These are phyloP conservation scores for Talaromyces trachyspermus DNA, from an alignment of 495 filamentous ascomycete species.

Conservation along the genomic window DNA sequence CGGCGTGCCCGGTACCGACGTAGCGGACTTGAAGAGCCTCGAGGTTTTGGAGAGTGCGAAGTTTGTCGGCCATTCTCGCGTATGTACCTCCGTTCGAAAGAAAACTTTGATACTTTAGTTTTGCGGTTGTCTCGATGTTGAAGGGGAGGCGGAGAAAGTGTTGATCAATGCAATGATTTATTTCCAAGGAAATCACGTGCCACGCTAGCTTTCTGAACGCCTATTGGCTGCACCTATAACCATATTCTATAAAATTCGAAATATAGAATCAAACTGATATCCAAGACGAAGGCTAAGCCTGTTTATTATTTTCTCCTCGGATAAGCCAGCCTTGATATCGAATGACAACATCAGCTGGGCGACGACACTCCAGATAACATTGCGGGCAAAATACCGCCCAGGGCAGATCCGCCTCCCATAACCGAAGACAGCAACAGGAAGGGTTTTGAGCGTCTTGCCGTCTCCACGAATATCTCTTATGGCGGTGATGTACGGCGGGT, in stretches of 20 bases:
- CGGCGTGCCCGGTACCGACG: constrained; percentile 94
- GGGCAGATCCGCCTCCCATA: constrained; percentile 25
- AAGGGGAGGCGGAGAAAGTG: not conserved
- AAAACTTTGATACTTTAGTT: not conserved
- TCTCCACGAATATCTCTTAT: constrained; percentile 46
- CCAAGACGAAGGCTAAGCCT: no score
- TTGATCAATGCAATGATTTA: no score
- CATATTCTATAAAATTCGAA: no score
- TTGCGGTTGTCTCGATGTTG: not conserved
- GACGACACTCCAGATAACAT: constrained; percentile 20
- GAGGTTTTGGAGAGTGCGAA: constrained; percentile 93
- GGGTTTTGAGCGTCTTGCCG: constrained; percentile 4
- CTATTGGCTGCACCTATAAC: no score
- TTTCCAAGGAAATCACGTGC: no score
- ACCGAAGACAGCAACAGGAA: constrained; percentile 16
- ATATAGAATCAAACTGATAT: no score
- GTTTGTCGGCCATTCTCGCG: constrained; percentile 77
- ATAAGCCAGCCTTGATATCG: constrained; percentile 17
- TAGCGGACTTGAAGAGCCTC: constrained; percentile 91
- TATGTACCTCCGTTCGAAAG: not conserved
- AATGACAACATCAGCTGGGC: constrained; percentile 24
- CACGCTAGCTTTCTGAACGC: no score
- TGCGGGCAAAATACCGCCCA: constrained; percentile 21
- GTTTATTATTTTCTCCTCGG: no score
- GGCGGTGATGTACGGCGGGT: constrained; percentile 38